Conservation (phyloP, 139 green algal genomes). For the Tetradesmus lagerheimii region DNA sequence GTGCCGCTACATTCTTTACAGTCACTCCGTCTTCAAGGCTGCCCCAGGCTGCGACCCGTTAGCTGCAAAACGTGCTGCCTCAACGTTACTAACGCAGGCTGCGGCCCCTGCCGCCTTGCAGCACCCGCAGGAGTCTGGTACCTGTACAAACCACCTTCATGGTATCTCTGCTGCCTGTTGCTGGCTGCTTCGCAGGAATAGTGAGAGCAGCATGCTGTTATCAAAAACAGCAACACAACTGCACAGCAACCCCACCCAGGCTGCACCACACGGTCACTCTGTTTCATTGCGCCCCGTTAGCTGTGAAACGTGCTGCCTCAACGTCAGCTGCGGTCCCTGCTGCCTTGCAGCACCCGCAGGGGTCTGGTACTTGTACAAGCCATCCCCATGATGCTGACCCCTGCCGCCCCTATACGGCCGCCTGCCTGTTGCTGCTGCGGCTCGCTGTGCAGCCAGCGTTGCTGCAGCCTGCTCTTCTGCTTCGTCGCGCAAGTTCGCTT, state of each 20-base stretch:
- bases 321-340: conserved; percentile 21
- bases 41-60: too few relatives aligned
- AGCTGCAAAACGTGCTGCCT: background rate
- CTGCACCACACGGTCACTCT: background rate
- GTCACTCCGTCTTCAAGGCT: background rate
- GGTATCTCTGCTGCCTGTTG: too few relatives aligned
- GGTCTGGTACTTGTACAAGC: conserved; percentile 24
- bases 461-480: conserved; percentile 38
- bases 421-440: conserved; percentile 5
- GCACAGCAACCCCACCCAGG: background rate
- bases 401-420: background rate
- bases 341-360: background rate
- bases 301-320: conserved; percentile 31
- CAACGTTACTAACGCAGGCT: background rate
- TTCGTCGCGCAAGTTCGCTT: conserved; percentile 56
- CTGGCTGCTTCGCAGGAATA: too few relatives aligned
- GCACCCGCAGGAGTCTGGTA: too few relatives aligned
- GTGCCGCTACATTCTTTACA: too few relatives aligned
- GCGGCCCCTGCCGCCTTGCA: background rate
- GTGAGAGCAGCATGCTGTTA: too few relatives aligned
- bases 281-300: background rate
- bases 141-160: too few relatives aligned
- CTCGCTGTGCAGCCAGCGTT: background rate
- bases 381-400: background rate
- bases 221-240: too few relatives aligned